Conservation (phyloP, 1,139 yeast species). For the Kazachstania sp. region DNA sequence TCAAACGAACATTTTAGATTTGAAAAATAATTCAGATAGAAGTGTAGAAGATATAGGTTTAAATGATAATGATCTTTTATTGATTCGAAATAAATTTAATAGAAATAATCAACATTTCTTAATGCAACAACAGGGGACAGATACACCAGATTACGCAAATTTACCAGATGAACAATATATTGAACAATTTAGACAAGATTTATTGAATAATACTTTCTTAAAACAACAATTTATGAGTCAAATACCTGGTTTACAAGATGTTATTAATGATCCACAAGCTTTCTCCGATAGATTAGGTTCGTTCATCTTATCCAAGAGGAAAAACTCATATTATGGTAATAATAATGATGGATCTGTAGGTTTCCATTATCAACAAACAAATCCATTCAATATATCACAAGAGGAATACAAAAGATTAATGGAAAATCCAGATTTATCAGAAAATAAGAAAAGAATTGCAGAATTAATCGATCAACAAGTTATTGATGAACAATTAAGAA, state of each 20-base stretch:
- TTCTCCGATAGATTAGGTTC: slow-evolving; percentile 42
- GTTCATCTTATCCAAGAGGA: slow-evolving; percentile 28
- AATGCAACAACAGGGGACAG: too few species aligned
- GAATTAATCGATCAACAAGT: slow-evolving; percentile 66
- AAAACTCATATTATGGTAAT: slow-evolving; percentile 5
- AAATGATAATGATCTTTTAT: slow-evolving; percentile 50
- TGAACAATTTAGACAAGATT: slow-evolving; percentile 45
- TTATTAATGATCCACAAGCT: slow-evolving; percentile 43
- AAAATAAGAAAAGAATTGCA: slow-evolving; percentile 55
- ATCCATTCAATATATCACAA: slow-evolving; percentile 32
- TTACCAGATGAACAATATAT: slow-evolving; percentile 34
- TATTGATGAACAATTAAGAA: slow-evolving; percentile 65
- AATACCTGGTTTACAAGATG: slow-evolving; percentile 39
- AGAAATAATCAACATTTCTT: not conserved
- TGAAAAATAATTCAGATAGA: slow-evolving; percentile 21
- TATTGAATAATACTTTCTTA: slow-evolving; percentile 36
- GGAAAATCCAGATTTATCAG: slow-evolving; percentile 67
- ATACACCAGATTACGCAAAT: not conserved
- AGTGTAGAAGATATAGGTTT: slow-evolving; percentile 43
- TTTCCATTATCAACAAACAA: slow-evolving; percentile 18
- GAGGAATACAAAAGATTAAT: slow-evolving; percentile 46
- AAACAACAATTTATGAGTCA: slow-evolving; percentile 32
- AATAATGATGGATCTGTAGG: too few species aligned
- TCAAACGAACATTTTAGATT: slow-evolving; percentile 39
- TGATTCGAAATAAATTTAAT: slow-evolving; percentile 31